Base-by-base conservation (phyloP, 495 filamentous ascomycete species). In the Lophiotrema nucula region DNA sequence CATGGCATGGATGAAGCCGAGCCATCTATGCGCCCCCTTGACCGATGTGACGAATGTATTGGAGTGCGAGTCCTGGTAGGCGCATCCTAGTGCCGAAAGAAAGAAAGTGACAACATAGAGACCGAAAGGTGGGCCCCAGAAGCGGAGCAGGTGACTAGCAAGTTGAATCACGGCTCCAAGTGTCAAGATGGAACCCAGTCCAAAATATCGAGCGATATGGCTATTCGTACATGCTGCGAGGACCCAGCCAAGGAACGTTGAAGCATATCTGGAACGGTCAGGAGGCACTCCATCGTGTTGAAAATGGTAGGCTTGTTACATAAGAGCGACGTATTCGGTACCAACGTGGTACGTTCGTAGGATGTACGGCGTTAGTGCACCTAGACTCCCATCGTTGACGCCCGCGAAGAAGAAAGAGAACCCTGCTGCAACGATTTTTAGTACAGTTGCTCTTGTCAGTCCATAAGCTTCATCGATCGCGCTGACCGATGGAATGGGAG, bases 1-100 rank as follows among this genome's bases (percentile, higher is more conserved):
- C 67, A 77, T 74, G 33, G 76, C 77, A 66, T 84, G 80, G 16
- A 83, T 78, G 49, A 81, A 72, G 5, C 78, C 79, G 2, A 84
- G 67, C 80, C 80, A 83, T 24, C 79, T 69, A 55, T 84, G 80
- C 3, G 77, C 72, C 26, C 71, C 72, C 21, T 70, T 67, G 16
- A 75, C 68, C 8, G 69, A 73, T 44, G 75, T 70, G 0, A 78
- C 78, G 56, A 76, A 62, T 3, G 75, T 76, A 46, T 82, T 83
- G 15, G 74, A 71, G 47, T 81, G 76, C 4, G 80, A 72, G 57
- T 84, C 80, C 45, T 81, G 76, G 52, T 76, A 79, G 2, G 74
- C 79, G 61, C 78, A 73, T 0, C 81, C 80, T 1, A 77, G 64
- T 5, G 74, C 76, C 4, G 74, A 68, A 49, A 82, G 56, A 54